phyloP scores from a whole-genome alignment of 176 grass and related monocot genomes.

The Phoenix dactylifera region DNA sequence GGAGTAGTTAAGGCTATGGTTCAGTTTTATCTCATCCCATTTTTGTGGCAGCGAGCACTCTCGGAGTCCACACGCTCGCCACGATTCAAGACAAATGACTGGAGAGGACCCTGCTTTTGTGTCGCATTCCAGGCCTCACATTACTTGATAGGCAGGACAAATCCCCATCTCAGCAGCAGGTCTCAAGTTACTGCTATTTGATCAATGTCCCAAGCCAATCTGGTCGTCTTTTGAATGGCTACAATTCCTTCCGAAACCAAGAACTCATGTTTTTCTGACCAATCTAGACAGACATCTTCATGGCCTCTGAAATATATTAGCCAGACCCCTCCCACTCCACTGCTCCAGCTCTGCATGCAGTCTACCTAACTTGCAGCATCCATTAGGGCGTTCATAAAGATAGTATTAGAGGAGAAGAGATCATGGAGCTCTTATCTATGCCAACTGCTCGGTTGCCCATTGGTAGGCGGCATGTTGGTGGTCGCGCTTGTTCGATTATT shows the following conservation, averaged over 20 bases:
- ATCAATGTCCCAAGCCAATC: neutral
- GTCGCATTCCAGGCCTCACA: conserved; percentile 1
- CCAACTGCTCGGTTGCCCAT: no score
- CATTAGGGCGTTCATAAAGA: no score
- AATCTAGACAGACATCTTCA: no score
- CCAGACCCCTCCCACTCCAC: no score
- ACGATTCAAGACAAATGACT: neutral
- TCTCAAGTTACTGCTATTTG: neutral
- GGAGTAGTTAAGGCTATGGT: neutral
- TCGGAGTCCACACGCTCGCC: neutral
- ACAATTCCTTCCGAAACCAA: conserved; percentile 7
- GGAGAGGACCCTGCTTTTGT: neutral
- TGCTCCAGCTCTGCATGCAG: no score
- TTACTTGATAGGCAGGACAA: neutral
- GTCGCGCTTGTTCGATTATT: no score
- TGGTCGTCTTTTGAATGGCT: neutral
- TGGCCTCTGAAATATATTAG: no score
- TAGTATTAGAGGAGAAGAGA: no score
- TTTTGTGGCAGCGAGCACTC: neutral
- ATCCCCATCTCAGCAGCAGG: neutral
- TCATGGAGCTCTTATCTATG: no score
- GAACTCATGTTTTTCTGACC: neutral
- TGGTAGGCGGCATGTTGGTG: no score
- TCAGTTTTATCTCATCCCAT: neutral
- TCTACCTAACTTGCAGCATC: no score